Evolutionary conservation across 2,329 filamentous ascomycete genomes (phyloP).

Genomic region (Fusarium vanettenii): DNA sequence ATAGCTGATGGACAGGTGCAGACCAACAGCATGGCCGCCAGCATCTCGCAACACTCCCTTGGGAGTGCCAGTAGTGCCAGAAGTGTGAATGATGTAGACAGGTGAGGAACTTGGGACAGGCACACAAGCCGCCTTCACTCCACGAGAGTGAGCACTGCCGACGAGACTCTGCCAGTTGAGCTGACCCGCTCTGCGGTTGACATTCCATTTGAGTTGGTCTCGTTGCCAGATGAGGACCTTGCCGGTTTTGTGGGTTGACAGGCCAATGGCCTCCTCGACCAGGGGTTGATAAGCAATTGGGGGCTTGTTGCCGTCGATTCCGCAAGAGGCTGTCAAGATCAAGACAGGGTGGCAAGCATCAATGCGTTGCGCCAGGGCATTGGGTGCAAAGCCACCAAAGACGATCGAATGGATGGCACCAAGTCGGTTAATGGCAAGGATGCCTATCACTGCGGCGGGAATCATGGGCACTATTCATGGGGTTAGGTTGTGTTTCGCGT

Average conservation of each 20-base stretch:
- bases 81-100: constrained; percentile 93
- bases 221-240: constrained; percentile 88
- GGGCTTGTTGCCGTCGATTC: constrained; percentile 87
- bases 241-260: constrained; percentile 76
- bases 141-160: constrained; percentile 74
- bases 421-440: constrained; percentile 82
- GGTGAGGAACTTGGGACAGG: constrained; percentile 81
- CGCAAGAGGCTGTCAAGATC: constrained; percentile 90
- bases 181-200: constrained; percentile 75
- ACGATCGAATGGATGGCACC: constrained; percentile 93
- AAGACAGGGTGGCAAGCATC: constrained; percentile 81
- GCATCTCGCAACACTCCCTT: constrained; percentile 88
- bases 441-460: constrained; percentile 86
- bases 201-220: constrained; percentile 79
- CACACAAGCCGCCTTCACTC: constrained; percentile 78
- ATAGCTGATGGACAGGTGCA: constrained; percentile 85
- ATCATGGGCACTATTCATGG: constrained; percentile 87
- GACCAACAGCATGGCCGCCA: constrained; percentile 86
- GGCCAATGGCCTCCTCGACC: constrained; percentile 76
- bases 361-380: constrained; percentile 87
- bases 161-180: constrained; percentile 83
- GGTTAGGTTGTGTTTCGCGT: background rate
- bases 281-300: constrained; percentile 82
- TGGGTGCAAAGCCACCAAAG: constrained; percentile 89
- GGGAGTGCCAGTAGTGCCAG: constrained; percentile 82